These are phyloP conservation scores for Nannizziopsis barbatae DNA, from an alignment of 2,329 filamentous ascomycete species.

Conservation along the genomic window DNA sequence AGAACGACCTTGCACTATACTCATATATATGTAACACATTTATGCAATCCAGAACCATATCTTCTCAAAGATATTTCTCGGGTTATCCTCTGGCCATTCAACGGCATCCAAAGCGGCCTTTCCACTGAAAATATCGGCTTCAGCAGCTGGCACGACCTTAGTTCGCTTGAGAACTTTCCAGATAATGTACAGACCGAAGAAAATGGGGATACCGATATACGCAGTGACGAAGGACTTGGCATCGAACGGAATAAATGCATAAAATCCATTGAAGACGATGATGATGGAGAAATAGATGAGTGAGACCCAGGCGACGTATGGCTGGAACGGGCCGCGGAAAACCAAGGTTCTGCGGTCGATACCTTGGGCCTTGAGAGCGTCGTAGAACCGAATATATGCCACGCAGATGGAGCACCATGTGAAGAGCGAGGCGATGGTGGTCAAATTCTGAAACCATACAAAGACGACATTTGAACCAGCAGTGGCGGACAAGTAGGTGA, in stretches of 20 bases:
- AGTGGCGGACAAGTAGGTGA: slow-evolving; percentile 37
- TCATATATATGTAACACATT: neutral
- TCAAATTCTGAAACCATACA: slow-evolving; percentile 38
- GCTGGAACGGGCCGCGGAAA: slow-evolving; percentile 37
- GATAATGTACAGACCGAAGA: slow-evolving; percentile 28
- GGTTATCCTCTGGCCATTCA: slow-evolving; percentile 16
- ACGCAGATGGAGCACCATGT: slow-evolving; percentile 39
- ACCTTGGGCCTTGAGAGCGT: slow-evolving; percentile 32
- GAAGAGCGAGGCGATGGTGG: slow-evolving; percentile 35
- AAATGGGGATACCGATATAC: slow-evolving; percentile 35
- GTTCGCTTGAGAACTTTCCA: slow-evolving; percentile 23
- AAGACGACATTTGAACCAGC: slow-evolving; percentile 33
- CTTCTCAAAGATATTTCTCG: slow-evolving; percentile 17
- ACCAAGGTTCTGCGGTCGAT: slow-evolving; percentile 28
- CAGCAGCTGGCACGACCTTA: slow-evolving; percentile 12
- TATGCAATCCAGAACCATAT: slow-evolving; percentile 20
- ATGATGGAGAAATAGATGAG: slow-evolving; percentile 50
- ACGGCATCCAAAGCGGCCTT: slow-evolving; percentile 22
- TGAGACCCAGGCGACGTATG: slow-evolving; percentile 50
- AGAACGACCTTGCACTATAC: neutral
- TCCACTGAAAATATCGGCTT: slow-evolving; percentile 21
- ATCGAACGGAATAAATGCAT: slow-evolving; percentile 26
- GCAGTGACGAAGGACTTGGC: slow-evolving; percentile 38
- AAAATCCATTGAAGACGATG: slow-evolving; percentile 56
- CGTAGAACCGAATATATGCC: slow-evolving; percentile 39